Evolutionary conservation across 257 asterid genomes (phyloP), one percentile per base, ranked within the genome.

Genomic region (Jasminum sambac): DNA sequence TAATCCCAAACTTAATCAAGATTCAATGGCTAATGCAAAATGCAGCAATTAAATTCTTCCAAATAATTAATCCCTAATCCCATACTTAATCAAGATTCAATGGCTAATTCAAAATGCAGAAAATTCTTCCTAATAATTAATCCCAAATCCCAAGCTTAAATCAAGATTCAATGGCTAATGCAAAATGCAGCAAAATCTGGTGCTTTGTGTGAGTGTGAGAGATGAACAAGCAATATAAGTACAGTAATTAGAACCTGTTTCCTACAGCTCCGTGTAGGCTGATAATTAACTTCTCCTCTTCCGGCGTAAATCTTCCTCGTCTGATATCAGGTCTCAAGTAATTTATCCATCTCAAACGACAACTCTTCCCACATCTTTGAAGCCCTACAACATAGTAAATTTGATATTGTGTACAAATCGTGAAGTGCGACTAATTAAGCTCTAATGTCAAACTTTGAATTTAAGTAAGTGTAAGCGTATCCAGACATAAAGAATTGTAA

Each of bases 301-400:
- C 96, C 0, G 86, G 90, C 1, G 94, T 87, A 81, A 93, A 93
- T 80, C 96, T 85, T 63, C 98, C 98, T 68, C 98, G 74, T 80
- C 98, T 81, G 12, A 93, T 93, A 63, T 93, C 98, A 0, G 98
- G 98, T 74, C 98, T 86, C 78, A 93, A 73, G 70, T 93, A 93
- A n/a, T 93, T 93, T 73, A 93, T 90, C 98, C 98, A 92, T 73
- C 98, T 85, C 80, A 92, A 67, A 0, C 98, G 82, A 72, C 98
- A 92, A 72, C 98, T 92, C 77, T 92, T 92, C 6, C 98, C 97
- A 61, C 98, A 92, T 84, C 98, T 85, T 69, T 92, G 96, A 70
- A 93, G 91, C 48, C 98, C 97, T 92, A 75, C 38, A 60, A 59
- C 36, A 10, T 5, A 8, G 2, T 30, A 30, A 30, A 30, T 4